Percentiles rank a stretch among this genome's conserved stretches.
Conservation (phyloP, 768 basidiomycete genomes). For the Sarcomyxa edulis region DNA sequence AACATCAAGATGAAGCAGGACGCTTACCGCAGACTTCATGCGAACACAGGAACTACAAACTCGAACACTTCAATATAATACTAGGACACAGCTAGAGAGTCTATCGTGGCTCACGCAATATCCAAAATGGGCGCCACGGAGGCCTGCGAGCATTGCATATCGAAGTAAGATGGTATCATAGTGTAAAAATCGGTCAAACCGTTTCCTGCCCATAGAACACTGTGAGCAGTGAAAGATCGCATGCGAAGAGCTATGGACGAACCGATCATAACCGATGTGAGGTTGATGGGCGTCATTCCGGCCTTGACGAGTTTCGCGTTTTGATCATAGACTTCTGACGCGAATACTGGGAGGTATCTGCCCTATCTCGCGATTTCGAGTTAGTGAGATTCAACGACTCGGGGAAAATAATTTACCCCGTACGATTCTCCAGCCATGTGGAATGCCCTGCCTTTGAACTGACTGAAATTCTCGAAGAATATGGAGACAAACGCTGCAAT, state of each 20-base stretch:
- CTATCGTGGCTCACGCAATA: constrained; percentile 37
- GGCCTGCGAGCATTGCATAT: constrained; percentile 51
- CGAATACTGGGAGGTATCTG: constrained; percentile 69
- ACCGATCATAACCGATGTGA: constrained; percentile 71
- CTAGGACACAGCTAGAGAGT: constrained; percentile 29
- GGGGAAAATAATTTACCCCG: constrained; percentile 39
- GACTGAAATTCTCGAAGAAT: constrained; percentile 69
- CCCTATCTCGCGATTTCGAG: constrained; percentile 36
- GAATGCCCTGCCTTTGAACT: constrained; percentile 63
- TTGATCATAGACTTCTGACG: constrained; percentile 73
- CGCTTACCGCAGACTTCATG: constrained; percentile 55
- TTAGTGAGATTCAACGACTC: not conserved
- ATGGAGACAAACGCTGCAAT: constrained; percentile 66
- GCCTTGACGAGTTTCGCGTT: constrained; percentile 48
- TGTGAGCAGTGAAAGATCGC: not conserved
- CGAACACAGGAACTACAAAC: constrained; percentile 41
- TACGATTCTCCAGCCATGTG: constrained; percentile 76
- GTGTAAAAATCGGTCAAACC: constrained; percentile 54
- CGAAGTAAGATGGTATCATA: constrained; percentile 34
- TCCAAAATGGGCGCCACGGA: constrained; percentile 41
- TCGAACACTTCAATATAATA: constrained; percentile 26
- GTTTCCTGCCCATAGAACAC: constrained; percentile 37
- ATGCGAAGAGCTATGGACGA: constrained; percentile 13
- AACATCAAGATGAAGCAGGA: constrained; percentile 11
- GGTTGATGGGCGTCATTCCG: constrained; percentile 55